phyloP scores from a whole-genome alignment of 306 rosid species.

The Sechiopsis laciniata region DNA sequence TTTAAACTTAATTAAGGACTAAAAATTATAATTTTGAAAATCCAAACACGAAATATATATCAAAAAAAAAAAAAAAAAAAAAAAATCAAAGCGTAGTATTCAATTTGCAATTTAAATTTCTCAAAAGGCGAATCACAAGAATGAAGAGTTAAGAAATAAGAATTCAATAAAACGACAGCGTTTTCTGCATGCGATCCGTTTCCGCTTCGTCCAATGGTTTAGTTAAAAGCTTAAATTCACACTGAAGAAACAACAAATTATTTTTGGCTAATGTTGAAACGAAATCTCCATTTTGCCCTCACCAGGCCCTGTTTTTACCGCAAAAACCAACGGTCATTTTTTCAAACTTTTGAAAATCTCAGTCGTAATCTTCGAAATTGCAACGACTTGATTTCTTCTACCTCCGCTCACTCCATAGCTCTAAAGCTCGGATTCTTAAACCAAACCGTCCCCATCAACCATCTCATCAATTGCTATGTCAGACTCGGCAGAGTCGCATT shows the following conservation, averaged over 20 bases:
- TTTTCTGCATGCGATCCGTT: background rate
- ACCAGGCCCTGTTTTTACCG: slow-evolving; percentile 27
- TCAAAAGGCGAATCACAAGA: too few species aligned
- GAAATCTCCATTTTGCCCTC: slow-evolving; percentile 26
- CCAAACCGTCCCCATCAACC: slow-evolving; percentile 49
- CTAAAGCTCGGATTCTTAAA: slow-evolving; percentile 43
- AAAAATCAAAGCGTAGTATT: too few species aligned
- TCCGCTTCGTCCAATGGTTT: background rate
- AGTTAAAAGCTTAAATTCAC: background rate
- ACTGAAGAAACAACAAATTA: background rate
- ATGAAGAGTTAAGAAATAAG: too few species aligned
- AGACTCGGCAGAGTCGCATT: slow-evolving; percentile 33
- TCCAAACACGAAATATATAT: too few species aligned
- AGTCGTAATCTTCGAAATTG: slow-evolving; percentile 43
- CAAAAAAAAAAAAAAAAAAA: too few species aligned
- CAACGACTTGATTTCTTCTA: slow-evolving; percentile 35
- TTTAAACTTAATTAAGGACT: too few species aligned
- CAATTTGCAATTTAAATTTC: too few species aligned
- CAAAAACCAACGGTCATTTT: slow-evolving; percentile 29
- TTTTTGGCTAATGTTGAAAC: slow-evolving; percentile 25
- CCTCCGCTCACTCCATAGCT: slow-evolving; percentile 37
- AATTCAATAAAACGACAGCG: too few species aligned
- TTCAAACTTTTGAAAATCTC: slow-evolving; percentile 33
- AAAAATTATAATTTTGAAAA: too few species aligned
- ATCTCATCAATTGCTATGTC: slow-evolving; percentile 50